Base-by-base conservation (phyloP, 192 early-diverging fungal genomes). In the Phycomyces nitens region DNA sequence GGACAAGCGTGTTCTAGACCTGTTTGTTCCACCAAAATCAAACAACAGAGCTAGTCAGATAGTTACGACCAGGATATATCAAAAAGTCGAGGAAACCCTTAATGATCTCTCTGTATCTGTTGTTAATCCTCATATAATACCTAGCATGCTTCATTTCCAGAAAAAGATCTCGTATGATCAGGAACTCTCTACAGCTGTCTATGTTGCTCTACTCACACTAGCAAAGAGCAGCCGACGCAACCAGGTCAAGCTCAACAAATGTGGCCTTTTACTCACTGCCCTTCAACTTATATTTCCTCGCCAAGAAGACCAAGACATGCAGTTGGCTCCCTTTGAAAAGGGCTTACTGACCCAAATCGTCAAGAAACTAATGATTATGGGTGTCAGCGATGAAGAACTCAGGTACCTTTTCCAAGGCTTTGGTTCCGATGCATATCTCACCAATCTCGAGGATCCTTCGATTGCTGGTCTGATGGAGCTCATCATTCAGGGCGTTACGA, bases 381-480 rank as follows among this genome's bases (percentile, higher is more conserved):
- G 86, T 18, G 70, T 84, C 56, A 74, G 80, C 4, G 73, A 77
- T 26, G 68, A 66, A 0, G 83, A 83, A 24, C 74, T 88, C 26
- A 75, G 78, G 15, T 82, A 81, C 55, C 63, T 87, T 21, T 86
- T 87, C 66, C 74, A 78, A 64, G 64, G 70, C 53, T 80, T 83
- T 67, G 71, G 41, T 4, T 24, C 59, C 4, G 26, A 49, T 18
- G 22, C 22, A 18, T 3, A 43, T 12, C 22, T 60, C 16, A 27
- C 44, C 5, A 2, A 52, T 5, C 38, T 82, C n/a, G 70, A 76
- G 1, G 70, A 75, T 14, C 62, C 71, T 44, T 54, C 64, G 1
- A 44, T 54, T 38, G 47, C 53, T 24, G 44, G 42, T 10, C 49
- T 82, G 6, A 54, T 85, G 71, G 85, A 88, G 26, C 73, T 82